Evolutionary conservation across 257 asterid genomes (phyloP), one percentile per base, ranked within the genome.

Genomic region (Plantago major): DNA sequence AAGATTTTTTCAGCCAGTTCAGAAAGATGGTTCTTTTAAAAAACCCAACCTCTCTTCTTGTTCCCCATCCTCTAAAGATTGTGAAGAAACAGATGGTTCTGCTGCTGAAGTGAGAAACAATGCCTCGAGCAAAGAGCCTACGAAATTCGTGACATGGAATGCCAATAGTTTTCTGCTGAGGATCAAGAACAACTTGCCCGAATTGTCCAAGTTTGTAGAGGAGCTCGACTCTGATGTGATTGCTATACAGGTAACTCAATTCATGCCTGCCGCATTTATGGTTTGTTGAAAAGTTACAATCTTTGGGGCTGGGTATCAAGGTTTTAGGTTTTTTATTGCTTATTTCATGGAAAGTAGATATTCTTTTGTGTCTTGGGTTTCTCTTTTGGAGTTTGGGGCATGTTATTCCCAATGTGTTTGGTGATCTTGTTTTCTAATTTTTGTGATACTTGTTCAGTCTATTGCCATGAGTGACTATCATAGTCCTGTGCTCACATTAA

Each of bases 131-230:
- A 86, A 72, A 54, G 94, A 84, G 47, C 98, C 98, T 28, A 67
- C 59, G 37, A 88, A 82, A 79, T 82, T 91, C 80, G 61, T 91
- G 82, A 84, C 98, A 16, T 91, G 96, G 98, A 91, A 91, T 52
- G 98, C 98, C 6, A 88, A 91, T 58, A 86, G 98, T 61, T 71
- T 91, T 69, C 88, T 91, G 56, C 80, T 88, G 2, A 73, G 96
- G 60, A 73, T 88, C 49, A 91, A 91, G 77, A 86, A 88, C 76
- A 65, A 86, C 58, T 86, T 89, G 92, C 19, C 82, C 8, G 98
- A 91, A 67, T 75, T 91, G 73, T 78, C 81, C 44, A 78, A 81
- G 65, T 88, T 91, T 43, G 71, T 91, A 1, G 78, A 84, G 72
- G 78, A 48, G 68, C 63, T 86, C 59, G 94, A 88, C 74, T 95